Percentiles rank a stretch among this genome's conserved stretches.
Conservation (phyloP, 306 rosid species). For the Carpinus viminea region DNA sequence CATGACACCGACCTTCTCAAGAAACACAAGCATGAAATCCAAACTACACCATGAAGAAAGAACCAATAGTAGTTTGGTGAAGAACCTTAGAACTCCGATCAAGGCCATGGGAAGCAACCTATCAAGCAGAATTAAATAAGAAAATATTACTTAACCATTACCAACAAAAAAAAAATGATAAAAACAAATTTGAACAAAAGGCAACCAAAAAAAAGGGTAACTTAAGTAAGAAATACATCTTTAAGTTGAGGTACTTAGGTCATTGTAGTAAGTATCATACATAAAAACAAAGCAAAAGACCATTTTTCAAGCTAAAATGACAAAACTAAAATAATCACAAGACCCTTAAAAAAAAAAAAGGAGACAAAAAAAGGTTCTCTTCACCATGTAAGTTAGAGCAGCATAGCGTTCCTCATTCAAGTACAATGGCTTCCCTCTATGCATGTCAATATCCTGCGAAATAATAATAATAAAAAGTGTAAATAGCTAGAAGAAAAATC, state of each 20-base stretch:
- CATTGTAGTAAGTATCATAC: neutral
- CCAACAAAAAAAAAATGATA: no score
- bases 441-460: slow-evolving; percentile 78
- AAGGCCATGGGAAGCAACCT: slow-evolving; percentile 99
- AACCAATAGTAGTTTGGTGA: slow-evolving; percentile 86
- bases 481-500: neutral
- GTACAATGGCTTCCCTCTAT: slow-evolving; percentile 87
- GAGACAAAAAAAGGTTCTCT: slow-evolving; percentile 5
- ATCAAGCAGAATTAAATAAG: slow-evolving; percentile 13
- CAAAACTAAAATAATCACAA: slow-evolving; percentile 9
- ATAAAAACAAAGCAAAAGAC: neutral
- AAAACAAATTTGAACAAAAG: neutral
- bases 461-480: neutral
- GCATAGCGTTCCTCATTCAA: slow-evolving; percentile 93
- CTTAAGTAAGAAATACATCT: neutral
- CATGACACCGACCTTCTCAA: slow-evolving; percentile 21
- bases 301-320: slow-evolving; percentile 3
- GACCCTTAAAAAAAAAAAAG: neutral
- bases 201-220: neutral
- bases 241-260: neutral
- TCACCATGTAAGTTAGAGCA: slow-evolving; percentile 83
- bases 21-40: slow-evolving; percentile 26
- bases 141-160: no score
- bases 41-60: slow-evolving; percentile 78
- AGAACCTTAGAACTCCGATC: slow-evolving; percentile 97